These are phyloP conservation scores for Oryza nivara DNA, from an alignment of 176 grass and related monocot genomes.

Conservation along the genomic window DNA sequence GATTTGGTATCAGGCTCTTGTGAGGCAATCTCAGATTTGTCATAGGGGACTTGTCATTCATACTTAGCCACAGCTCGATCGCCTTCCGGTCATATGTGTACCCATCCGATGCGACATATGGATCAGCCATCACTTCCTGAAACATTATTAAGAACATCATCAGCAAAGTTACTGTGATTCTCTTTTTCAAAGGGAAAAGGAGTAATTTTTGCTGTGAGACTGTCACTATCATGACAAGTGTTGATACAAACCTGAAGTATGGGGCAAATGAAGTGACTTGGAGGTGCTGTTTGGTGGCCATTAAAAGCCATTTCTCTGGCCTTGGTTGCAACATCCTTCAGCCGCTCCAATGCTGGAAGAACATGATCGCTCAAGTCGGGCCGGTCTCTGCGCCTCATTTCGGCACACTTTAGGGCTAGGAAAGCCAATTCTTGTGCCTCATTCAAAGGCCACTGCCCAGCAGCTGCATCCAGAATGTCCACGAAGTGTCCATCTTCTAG, in stretches of 20 bases:
- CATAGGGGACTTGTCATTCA: constrained; percentile 76
- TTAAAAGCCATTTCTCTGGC: constrained; percentile 31
- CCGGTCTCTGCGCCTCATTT: constrained; percentile 69
- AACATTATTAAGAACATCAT: neutral
- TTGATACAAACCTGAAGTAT: constrained; percentile 67
- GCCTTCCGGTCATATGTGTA: constrained; percentile 84
- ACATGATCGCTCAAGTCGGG: constrained; percentile 56
- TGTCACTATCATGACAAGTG: neutral
- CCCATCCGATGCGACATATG: constrained; percentile 73
- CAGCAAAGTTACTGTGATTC: neutral
- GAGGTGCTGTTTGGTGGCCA: constrained; percentile 31
- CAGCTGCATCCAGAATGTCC: constrained; percentile 60
- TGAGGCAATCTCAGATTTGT: constrained; percentile 69
- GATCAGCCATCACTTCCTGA: constrained; percentile 76
- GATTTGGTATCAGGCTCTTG: constrained; percentile 69
- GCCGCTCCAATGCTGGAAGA: constrained; percentile 57
- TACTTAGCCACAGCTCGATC: constrained; percentile 75
- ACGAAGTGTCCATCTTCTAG: constrained; percentile 50
- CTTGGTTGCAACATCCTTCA: constrained; percentile 55
- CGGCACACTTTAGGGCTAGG: constrained; percentile 67
- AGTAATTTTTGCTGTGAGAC: neutral
- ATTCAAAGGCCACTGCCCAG: constrained; percentile 68
- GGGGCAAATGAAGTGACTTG: constrained; percentile 80
- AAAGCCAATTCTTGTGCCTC: constrained; percentile 57
- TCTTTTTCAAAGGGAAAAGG: neutral